Evolutionary conservation across 2,329 filamentous ascomycete genomes (phyloP).

Genomic region (Pseudogymnoascus sp.): DNA sequence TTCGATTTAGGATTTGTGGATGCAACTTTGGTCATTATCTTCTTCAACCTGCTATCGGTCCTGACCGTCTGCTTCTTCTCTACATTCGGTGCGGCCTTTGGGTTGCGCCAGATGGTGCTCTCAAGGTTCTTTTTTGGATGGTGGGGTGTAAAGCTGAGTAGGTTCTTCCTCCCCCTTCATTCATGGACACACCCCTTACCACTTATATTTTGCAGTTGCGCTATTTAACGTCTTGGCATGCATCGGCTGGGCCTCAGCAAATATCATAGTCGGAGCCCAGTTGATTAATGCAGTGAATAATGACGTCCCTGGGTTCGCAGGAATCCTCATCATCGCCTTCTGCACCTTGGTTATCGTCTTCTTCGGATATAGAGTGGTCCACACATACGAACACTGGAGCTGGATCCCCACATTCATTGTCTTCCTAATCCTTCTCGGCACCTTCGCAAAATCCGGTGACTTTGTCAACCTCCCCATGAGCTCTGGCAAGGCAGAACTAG

Average conservation of each 20-base stretch:
- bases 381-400: conserved; percentile 65
- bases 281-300: conserved; percentile 65
- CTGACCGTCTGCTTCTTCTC: conserved; percentile 68
- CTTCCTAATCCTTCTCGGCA: conserved; percentile 61
- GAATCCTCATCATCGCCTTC: conserved; percentile 64
- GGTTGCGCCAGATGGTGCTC: conserved; percentile 73
- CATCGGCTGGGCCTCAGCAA: conserved; percentile 68
- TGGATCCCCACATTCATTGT: conserved; percentile 68
- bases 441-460: conserved; percentile 57
- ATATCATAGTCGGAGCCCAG: conserved; percentile 72
- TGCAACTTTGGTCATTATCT: conserved; percentile 60
- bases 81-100: conserved; percentile 65
- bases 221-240: conserved; percentile 63
- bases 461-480: conserved; percentile 54
- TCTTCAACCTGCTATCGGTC: conserved; percentile 68
- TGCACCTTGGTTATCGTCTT: conserved; percentile 62
- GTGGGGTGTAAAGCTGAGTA: conserved; percentile 59
- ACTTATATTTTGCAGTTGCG: conserved; percentile 40
- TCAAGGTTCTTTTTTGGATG: conserved; percentile 70
- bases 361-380: conserved; percentile 68
- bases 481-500: conserved; percentile 49
- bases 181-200: not conserved
- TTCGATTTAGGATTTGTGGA: conserved; percentile 67
- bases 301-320: conserved; percentile 61
- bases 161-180: not conserved